These are phyloP conservation scores for Anthostomella pinea DNA, from an alignment of 2,329 filamentous ascomycete genomes.

Conservation along the genomic window DNA sequence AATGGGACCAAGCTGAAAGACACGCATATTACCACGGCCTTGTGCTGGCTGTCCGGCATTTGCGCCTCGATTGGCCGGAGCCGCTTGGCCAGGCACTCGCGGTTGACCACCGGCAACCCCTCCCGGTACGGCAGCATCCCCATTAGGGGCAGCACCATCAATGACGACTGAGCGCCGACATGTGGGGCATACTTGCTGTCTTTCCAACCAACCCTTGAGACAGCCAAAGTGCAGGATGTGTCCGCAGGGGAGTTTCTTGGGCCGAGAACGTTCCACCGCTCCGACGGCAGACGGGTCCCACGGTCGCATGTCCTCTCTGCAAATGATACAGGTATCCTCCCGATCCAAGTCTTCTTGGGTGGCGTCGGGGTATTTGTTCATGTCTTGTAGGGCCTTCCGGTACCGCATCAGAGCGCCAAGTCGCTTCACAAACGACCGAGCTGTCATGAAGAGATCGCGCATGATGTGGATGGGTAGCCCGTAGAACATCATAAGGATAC, in stretches of 20 bases:
- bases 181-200: constrained; percentile 95
- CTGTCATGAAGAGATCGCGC: constrained; percentile 90
- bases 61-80: constrained; percentile 22
- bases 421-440: constrained; percentile 85
- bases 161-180: constrained; percentile 83
- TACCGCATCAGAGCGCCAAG: constrained; percentile 88
- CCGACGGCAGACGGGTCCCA: constrained; percentile 65
- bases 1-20: constrained; percentile 73
- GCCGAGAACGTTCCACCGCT: constrained; percentile 78
- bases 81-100: constrained; percentile 25
- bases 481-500: constrained; percentile 89
- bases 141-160: constrained; percentile 38
- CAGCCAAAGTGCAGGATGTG: constrained; percentile 95
- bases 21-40: constrained; percentile 47
- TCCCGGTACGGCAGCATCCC: constrained; percentile 29
- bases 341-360: constrained; percentile 78
- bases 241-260: constrained; percentile 94
- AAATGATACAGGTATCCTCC: constrained; percentile 96
- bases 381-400: constrained; percentile 85
- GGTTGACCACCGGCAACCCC: constrained; percentile 32
- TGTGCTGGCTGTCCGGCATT: constrained; percentile 35
- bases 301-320: constrained; percentile 88
- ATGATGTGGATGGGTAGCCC: constrained; percentile 96
- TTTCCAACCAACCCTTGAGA: constrained; percentile 93
- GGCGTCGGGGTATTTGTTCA: constrained; percentile 92